phyloP scores from a whole-genome alignment of 768 basidiomycete genomes.

The Podaxis sp. region DNA sequence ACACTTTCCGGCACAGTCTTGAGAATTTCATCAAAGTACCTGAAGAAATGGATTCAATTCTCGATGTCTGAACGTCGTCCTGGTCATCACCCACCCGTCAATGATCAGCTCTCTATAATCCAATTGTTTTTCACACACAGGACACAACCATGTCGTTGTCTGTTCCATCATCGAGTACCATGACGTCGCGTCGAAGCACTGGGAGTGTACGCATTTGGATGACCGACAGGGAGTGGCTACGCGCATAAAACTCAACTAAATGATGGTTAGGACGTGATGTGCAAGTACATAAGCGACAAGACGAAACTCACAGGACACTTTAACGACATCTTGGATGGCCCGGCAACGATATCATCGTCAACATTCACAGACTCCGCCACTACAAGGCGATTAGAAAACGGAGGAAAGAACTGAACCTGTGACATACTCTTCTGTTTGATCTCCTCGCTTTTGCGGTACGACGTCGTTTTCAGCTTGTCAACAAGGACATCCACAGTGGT shows the following conservation, averaged over 20 bases:
- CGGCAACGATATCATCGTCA: conserved; percentile 92
- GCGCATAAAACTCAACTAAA: conserved; percentile 81
- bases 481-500: conserved; percentile 72
- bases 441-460: conserved; percentile 61
- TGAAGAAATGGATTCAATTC: conserved; percentile 26
- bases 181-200: conserved; percentile 93
- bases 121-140: conserved; percentile 83
- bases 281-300: conserved; percentile 1
- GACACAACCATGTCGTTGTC: conserved; percentile 95
- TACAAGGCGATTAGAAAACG: conserved; percentile 25
- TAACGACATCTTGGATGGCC: conserved; percentile 85
- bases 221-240: conserved; percentile 86
- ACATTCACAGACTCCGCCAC: conserved; percentile 60
- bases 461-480: conserved; percentile 65
- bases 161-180: conserved; percentile 97
- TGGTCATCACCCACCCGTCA: conserved; percentile 65
- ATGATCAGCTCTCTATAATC: conserved; percentile 82
- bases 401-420: background rate
- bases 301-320: conserved; percentile 81
- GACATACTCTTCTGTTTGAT: conserved; percentile 67
- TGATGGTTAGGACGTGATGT: conserved; percentile 20
- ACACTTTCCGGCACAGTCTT: conserved; percentile 72
- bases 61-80: background rate
- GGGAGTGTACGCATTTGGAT: conserved; percentile 81
- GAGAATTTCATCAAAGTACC: conserved; percentile 88